Percentiles rank a stretch among this genome's conserved stretches.
Conservation (phyloP, 2,329 filamentous ascomycete species). For the Pseudogymnoascus sp. region DNA sequence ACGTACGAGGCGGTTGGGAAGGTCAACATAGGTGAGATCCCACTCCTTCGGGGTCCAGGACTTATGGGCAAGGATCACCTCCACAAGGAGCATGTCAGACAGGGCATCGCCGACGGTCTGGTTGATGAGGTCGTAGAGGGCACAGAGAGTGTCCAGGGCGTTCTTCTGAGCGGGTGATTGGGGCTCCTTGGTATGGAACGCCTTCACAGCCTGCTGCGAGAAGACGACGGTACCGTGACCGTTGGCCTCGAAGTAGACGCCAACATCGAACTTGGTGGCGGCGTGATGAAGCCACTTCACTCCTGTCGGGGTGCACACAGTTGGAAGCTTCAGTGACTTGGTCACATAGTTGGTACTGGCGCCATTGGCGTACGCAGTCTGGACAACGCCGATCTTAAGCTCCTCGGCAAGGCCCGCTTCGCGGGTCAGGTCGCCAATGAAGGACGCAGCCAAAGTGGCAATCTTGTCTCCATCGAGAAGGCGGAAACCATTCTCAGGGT, state of each 20-base stretch:
- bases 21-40: conserved; percentile 85
- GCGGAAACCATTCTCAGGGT: conserved; percentile 75
- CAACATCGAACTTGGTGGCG: conserved; percentile 89
- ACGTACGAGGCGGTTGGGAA: conserved; percentile 90
- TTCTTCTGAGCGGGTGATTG: conserved; percentile 88
- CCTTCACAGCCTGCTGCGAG: conserved; percentile 71
- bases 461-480: conserved; percentile 96
- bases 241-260: conserved; percentile 98
- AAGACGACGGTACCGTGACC: conserved; percentile 96
- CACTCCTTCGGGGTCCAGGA: conserved; percentile 84
- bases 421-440: conserved; percentile 81
- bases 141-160: conserved; percentile 75
- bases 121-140: conserved; percentile 88
- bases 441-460: conserved; percentile 85
- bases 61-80: conserved; percentile 94
- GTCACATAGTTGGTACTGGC: conserved; percentile 88
- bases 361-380: conserved; percentile 97
- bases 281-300: conserved; percentile 98
- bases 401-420: conserved; percentile 72
- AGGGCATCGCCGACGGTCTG: conserved; percentile 95
- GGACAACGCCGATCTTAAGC: conserved; percentile 86
- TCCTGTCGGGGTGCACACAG: conserved; percentile 88
- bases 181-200: conserved; percentile 72
- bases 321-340: conserved; percentile 78
- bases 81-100: conserved; percentile 91